phyloP scores from a whole-genome alignment of 441 rosid genomes.

The Biscutella auriculata region DNA sequence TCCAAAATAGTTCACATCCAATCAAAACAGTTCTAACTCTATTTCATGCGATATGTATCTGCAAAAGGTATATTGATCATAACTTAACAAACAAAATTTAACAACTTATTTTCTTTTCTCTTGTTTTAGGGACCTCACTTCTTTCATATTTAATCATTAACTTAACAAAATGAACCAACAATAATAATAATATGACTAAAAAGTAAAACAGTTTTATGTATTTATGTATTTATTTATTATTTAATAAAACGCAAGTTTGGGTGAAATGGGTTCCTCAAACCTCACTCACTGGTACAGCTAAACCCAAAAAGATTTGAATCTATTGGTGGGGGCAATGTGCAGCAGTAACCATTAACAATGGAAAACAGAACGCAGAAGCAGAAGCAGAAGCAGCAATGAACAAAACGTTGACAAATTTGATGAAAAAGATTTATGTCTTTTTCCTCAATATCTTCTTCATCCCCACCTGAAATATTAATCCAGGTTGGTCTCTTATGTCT shows the following conservation, averaged over 20 bases:
- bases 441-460: constrained; percentile 29
- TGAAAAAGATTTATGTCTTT: constrained; percentile 46
- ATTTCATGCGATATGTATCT: too few relatives aligned
- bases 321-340: constrained; percentile 23
- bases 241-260: neutral
- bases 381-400: constrained; percentile 17
- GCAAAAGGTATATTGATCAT: too few relatives aligned
- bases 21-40: too few relatives aligned
- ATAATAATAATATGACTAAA: too few relatives aligned
- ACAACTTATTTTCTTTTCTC: too few relatives aligned
- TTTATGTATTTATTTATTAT: too few relatives aligned
- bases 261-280: constrained; percentile 9
- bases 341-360: constrained; percentile 18
- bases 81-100: too few relatives aligned
- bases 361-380: constrained; percentile 22
- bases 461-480: constrained; percentile 23
- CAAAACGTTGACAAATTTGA: constrained; percentile 17
- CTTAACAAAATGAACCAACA: too few relatives aligned
- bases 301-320: constrained; percentile 32
- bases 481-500: constrained; percentile 21
- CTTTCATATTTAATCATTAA: too few relatives aligned
- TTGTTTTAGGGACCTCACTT: too few relatives aligned
- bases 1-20: too few relatives aligned
- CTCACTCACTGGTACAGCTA: neutral
- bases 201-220: too few relatives aligned